Evolutionary conservation across 2,329 filamentous ascomycete genomes (phyloP).

Genomic region (Aspergillus uvarum): DNA sequence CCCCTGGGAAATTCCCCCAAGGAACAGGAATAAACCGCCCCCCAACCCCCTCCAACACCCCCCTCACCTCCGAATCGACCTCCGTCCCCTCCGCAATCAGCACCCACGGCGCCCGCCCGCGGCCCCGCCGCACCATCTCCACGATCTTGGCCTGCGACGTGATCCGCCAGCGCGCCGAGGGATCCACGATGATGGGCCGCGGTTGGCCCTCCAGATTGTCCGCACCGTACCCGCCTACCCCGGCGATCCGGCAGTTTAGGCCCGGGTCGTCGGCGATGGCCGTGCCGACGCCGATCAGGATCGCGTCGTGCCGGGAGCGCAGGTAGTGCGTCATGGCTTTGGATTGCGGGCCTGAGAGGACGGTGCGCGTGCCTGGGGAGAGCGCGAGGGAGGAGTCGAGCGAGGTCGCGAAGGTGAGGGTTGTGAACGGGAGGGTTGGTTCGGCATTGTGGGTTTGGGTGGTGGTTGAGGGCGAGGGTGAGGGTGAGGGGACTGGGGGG

Average conservation of each 20-base stretch:
- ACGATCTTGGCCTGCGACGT: constrained; percentile 62
- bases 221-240: constrained; percentile 54
- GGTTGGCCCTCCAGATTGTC: constrained; percentile 61
- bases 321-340: constrained; percentile 95
- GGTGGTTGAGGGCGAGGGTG: not conserved
- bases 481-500: constrained; percentile 1
- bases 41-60: constrained; percentile 29
- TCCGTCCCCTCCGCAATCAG: constrained; percentile 42
- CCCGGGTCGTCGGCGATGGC: constrained; percentile 80
- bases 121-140: constrained; percentile 58
- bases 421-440: constrained; percentile 54
- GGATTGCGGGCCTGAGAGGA: constrained; percentile 75
- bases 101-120: constrained; percentile 71
- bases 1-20: constrained; percentile 12
- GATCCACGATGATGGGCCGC: constrained; percentile 77
- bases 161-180: constrained; percentile 68
- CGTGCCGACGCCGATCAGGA: constrained; percentile 81
- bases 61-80: constrained; percentile 15
- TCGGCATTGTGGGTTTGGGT: not conserved
- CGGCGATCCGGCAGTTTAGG: constrained; percentile 76
- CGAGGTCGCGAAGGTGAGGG: constrained; percentile 83
- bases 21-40: constrained; percentile 33
- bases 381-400: constrained; percentile 76
- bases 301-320: constrained; percentile 79
- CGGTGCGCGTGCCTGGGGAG: constrained; percentile 71